Evolutionary conservation across 352 stramenopile species (phyloP).

Genomic region (Globisporangium spinosum): DNA sequence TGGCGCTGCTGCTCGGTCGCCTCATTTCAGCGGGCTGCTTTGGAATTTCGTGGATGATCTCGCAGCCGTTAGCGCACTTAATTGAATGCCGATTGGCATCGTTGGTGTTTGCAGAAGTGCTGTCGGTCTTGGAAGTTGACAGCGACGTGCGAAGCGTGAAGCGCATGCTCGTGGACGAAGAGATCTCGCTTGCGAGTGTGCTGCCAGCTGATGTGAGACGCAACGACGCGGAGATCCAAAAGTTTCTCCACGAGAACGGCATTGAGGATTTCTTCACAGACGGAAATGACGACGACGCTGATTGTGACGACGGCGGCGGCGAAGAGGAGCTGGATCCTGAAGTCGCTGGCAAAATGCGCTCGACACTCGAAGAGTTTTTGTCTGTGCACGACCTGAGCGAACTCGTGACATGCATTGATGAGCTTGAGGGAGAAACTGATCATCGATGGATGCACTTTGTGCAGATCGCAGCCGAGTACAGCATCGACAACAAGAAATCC

Average conservation of each 20-base stretch:
- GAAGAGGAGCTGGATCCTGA: slow-evolving; percentile 63
- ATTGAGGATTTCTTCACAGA: slow-evolving; percentile 64
- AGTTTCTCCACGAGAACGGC: slow-evolving; percentile 61
- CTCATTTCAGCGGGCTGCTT: slow-evolving; percentile 80
- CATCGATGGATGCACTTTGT: slow-evolving; percentile 71
- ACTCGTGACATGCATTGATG: slow-evolving; percentile 70
- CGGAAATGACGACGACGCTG: slow-evolving; percentile 38
- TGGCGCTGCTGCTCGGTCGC: slow-evolving; percentile 61
- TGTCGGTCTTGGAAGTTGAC: slow-evolving; percentile 71
- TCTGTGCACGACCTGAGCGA: slow-evolving; percentile 71
- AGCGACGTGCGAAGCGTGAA: slow-evolving; percentile 60
- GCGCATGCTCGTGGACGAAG: slow-evolving; percentile 78
- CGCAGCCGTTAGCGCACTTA: slow-evolving; percentile 42
- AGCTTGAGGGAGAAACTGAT: slow-evolving; percentile 31
- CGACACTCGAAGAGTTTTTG: slow-evolving; percentile 75
- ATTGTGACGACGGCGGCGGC: slow-evolving; percentile 34
- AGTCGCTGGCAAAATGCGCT: slow-evolving; percentile 57
- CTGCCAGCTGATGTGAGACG: slow-evolving; percentile 36
- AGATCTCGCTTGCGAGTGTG: slow-evolving; percentile 53
- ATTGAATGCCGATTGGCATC: slow-evolving; percentile 64
- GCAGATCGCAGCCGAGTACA: slow-evolving; percentile 39
- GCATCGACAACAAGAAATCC: slow-evolving; percentile 47
- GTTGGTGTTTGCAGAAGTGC: slow-evolving; percentile 65
- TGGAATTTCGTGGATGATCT: slow-evolving; percentile 79
- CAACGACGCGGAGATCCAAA: slow-evolving; percentile 42